Conservation (phyloP, 805 yeast species). For the Yueomyces sp. region DNA sequence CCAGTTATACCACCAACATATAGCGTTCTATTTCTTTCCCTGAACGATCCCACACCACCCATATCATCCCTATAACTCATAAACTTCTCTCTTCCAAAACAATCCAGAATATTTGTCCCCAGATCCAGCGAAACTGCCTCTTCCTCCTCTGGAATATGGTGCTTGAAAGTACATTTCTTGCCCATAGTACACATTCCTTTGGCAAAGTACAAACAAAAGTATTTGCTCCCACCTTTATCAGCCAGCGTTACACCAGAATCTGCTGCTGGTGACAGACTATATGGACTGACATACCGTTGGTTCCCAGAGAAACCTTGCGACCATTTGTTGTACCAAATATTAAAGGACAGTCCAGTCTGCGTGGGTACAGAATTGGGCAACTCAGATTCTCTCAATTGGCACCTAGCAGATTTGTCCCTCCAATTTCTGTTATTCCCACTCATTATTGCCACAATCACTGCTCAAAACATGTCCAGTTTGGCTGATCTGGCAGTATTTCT, state of each 20-base stretch:
- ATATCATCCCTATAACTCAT: slow-evolving; percentile 78
- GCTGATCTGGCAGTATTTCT: neutral
- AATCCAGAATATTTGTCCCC: slow-evolving; percentile 39
- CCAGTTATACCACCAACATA: slow-evolving; percentile 52
- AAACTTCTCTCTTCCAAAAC: slow-evolving; percentile 86
- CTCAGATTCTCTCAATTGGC: slow-evolving; percentile 54
- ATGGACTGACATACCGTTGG: slow-evolving; percentile 38
- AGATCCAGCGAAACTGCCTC: slow-evolving; percentile 46
- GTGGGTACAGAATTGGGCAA: slow-evolving; percentile 51
- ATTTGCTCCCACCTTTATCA: slow-evolving; percentile 32
- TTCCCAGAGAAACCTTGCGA: slow-evolving; percentile 35
- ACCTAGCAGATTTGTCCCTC: slow-evolving; percentile 44
- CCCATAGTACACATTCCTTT: slow-evolving; percentile 82
- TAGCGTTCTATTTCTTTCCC: slow-evolving; percentile 54
- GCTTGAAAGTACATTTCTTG: slow-evolving; percentile 59
- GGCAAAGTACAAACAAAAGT: slow-evolving; percentile 74
- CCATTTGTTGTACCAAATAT: slow-evolving; percentile 86
- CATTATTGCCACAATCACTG: neutral
- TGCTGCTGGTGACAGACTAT: slow-evolving; percentile 39
- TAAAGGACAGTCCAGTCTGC: slow-evolving; percentile 69
- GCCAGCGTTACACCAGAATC: slow-evolving; percentile 75
- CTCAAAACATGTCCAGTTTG: no score
- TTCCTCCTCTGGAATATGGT: slow-evolving; percentile 51
- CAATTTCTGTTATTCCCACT: slow-evolving; percentile 5
- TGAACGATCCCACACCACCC: slow-evolving; percentile 85